These are phyloP conservation scores for Phytophthora idaei DNA, from an alignment of 352 stramenopile genomes.

Conservation along the genomic window DNA sequence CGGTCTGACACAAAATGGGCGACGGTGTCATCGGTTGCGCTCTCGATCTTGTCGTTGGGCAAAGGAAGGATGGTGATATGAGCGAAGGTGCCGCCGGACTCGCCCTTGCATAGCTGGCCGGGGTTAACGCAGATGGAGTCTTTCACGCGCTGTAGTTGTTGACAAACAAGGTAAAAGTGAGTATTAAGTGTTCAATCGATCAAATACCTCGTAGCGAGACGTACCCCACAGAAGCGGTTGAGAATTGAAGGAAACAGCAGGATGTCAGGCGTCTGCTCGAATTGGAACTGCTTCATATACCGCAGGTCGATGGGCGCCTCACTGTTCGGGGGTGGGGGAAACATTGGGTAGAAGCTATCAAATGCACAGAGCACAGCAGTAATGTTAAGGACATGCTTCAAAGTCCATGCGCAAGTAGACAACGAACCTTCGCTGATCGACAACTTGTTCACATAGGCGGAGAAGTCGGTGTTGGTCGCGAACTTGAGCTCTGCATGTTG, in stretches of 20 bases:
- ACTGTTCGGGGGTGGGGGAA: slow-evolving; percentile 63
- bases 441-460: slow-evolving; percentile 76
- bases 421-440: slow-evolving; percentile 77
- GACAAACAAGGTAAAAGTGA: slow-evolving; percentile 30
- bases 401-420: not conserved
- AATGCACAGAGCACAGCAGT: not conserved
- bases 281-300: slow-evolving; percentile 91
- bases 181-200: not conserved
- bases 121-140: slow-evolving; percentile 96
- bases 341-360: slow-evolving; percentile 78
- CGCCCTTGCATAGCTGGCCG: slow-evolving; percentile 93
- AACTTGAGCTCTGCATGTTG: slow-evolving; percentile 42
- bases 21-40: slow-evolving; percentile 47
- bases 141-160: slow-evolving; percentile 75
- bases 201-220: slow-evolving; percentile 20
- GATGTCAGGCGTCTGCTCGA: slow-evolving; percentile 94
- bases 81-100: slow-evolving; percentile 94
- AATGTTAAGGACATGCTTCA: not conserved
- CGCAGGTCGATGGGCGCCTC: slow-evolving; percentile 92
- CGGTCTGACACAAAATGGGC: slow-evolving; percentile 85
- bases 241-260: slow-evolving; percentile 96
- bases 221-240: slow-evolving; percentile 87
- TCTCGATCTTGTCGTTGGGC: slow-evolving; percentile 74
- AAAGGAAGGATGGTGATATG: slow-evolving; percentile 92
- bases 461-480: slow-evolving; percentile 77